Base-by-base conservation (phyloP, 2,329 filamentous ascomycete genomes). In the Atkinsonella hypoxylon region DNA sequence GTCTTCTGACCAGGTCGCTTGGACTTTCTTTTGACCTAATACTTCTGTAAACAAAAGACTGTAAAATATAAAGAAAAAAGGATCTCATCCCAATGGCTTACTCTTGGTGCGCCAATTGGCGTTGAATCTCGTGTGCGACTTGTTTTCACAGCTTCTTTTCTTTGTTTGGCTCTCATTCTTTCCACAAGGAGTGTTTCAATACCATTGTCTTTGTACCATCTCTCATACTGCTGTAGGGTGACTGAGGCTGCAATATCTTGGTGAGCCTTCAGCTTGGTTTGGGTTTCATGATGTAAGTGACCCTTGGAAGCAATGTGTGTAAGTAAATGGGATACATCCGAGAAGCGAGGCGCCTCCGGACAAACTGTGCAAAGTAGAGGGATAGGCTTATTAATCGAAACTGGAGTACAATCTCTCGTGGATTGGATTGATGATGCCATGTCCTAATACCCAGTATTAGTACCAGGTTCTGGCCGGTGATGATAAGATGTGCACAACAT, bases 241-340 rank as follows among this genome's bases (percentile, higher is more conserved):
- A 76, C 65, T 22, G 76, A 74, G n/a, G 85, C 81, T n/a, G 70
- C 70, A n/a, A 74, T 66, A 53, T 94, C 85, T 44, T 78, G 75
- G 49, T 81, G 77, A 50, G 83, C 79, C 51, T 79, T 80, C 57
- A 95, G 79, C 59, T 88, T 83, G 48, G 89, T 76, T 61, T 88
- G 89, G 70, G 90, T 94, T 60, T 87, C 82, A 63, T 88, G 79
- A 53, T 89, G 83, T 34, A 96, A 73, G 64, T 97, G 91, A n/a
- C 86, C 85, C 64, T 96, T 96, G 56, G 90, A 96, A 53, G 86
- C 82, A 55, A 96, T 81, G 63, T 97, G 91, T 12, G 91, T 97
- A 62, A 97, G 79, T 38, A 96, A 74, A 66, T 96, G 91, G 34
- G 90, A 95, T 43, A 89, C 75, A 67, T 97, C 91, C 51, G 89